Base-by-base conservation (phyloP, 371 early-diverging fungal genomes). In the Mucor ambiguus region DNA sequence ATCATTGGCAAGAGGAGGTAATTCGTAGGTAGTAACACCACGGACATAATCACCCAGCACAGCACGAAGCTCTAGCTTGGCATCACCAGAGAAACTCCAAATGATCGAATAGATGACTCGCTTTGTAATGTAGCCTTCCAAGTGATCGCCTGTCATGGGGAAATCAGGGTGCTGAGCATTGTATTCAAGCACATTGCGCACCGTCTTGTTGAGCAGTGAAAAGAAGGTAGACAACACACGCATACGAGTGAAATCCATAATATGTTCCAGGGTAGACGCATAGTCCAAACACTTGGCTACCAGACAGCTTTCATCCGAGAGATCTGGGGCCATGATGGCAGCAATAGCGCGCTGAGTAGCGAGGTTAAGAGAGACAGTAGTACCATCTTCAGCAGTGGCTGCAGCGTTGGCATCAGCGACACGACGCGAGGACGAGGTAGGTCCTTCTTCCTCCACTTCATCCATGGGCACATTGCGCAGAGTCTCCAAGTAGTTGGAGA, bases 61-160 rank as follows among this genome's bases (percentile, higher is more conserved):
- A 20, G 85, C 70, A 58, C 98, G 91, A 4, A 86, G 77, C 11
- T 90, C 93, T 26, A 91, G 83, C 58, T 92, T 89, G 41, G 93
- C 83, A 70, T 96, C 98, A 71, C 99, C 99, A 29, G 95, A 83
- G 74, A 98, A 94, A 88, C 94, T 93, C 99, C 99, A 99, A 30
- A 98, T 91, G 20, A 96, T 66, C 1, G 94, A 86, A 52, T 93
- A 80, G 16, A 93, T 80, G 38, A 98, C 81, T 38, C 93, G 91
- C 78, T 92, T 94, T 35, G 89, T 80, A 26, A 97, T 79, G 68
- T 93, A 96, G 20, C 75, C 76, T 72, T 94, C 94, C 24, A 95
- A 72, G 30, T 88, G 88, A 12, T 94, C 95, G 4, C 82, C 75
- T 7, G 83, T 67, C 89, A 98, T 87, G 3, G 96, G 95, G 84